These are phyloP conservation scores for Ceratorhiza oryzae-sativae DNA, from an alignment of 1,284 basidiomycete genomes.

Conservation along the genomic window DNA sequence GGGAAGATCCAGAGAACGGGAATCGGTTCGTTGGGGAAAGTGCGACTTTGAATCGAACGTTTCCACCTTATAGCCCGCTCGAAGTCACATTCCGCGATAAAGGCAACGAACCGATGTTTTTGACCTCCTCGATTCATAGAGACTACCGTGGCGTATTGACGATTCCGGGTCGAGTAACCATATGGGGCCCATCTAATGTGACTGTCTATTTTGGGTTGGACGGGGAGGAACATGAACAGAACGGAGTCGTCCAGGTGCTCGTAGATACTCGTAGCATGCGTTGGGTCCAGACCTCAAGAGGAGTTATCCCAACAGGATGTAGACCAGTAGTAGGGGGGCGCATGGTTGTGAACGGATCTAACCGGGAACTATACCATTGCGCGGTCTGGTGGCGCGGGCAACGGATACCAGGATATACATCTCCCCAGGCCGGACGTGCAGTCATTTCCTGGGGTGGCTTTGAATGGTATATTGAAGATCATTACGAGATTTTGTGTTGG, in stretches of 20 bases:
- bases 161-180: conserved; percentile 20
- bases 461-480: conserved; percentile 27
- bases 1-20: conserved; percentile 13
- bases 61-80: conserved; percentile 19
- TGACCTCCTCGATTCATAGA: conserved; percentile 20
- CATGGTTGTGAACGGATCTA: not conserved
- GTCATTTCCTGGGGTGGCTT: conserved; percentile 30
- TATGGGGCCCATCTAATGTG: conserved; percentile 14
- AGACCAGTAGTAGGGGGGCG: conserved; percentile 32
- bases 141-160: not conserved
- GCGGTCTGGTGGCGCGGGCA: conserved; percentile 38
- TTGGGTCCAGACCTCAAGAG: conserved; percentile 26
- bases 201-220: conserved; percentile 24
- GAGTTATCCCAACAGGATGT: conserved; percentile 23
- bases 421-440: conserved; percentile 12
- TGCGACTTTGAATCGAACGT: not conserved
- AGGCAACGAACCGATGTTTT: conserved; percentile 28
- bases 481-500: conserved; percentile 34
- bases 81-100: conserved; percentile 24
- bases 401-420: conserved; percentile 33
- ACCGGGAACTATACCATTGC: conserved; percentile 26
- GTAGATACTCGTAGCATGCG: conserved; percentile 29
- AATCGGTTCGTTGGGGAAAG: conserved; percentile 29
- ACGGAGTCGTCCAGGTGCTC: conserved; percentile 19
- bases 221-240: conserved; percentile 15